Evolutionary conservation across 2,329 filamentous ascomycete species (phyloP).

Genomic region (Coniochaeta hoffmannii): DNA sequence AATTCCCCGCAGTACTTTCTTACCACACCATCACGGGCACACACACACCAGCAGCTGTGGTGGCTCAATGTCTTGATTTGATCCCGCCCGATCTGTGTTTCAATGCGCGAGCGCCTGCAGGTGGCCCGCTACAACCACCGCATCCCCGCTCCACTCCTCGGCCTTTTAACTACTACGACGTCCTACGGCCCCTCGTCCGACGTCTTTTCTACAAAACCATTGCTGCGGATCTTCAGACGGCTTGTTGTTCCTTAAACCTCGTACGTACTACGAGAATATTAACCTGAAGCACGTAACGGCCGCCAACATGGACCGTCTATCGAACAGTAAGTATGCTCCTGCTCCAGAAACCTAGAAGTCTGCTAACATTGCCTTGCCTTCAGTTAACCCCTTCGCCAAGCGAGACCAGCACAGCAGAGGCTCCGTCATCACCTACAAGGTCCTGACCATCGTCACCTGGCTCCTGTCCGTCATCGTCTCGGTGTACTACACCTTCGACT

Average conservation of each 20-base stretch:
- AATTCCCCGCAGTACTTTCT: background rate
- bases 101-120: background rate
- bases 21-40: background rate
- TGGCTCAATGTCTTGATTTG: background rate
- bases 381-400: constrained; percentile 71
- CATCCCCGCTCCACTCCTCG: background rate
- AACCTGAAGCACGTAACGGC: background rate
- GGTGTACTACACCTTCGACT: constrained; percentile 63
- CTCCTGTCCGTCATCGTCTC: constrained; percentile 63
- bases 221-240: background rate
- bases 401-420: constrained; percentile 56
- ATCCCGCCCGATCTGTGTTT: background rate
- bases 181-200: background rate
- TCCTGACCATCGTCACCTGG: constrained; percentile 69
- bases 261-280: background rate
- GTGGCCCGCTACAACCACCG: background rate
- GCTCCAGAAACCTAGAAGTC: background rate
- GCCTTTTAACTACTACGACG: background rate
- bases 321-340: constrained; percentile 6
- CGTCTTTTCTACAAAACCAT: background rate
- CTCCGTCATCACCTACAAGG: constrained; percentile 65
- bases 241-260: background rate
- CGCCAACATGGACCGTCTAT: constrained; percentile 9
- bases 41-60: background rate
- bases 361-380: constrained; percentile 1